These are phyloP conservation scores for Aspergillus coremiiformis DNA, from an alignment of 495 filamentous ascomycete species.

Conservation along the genomic window DNA sequence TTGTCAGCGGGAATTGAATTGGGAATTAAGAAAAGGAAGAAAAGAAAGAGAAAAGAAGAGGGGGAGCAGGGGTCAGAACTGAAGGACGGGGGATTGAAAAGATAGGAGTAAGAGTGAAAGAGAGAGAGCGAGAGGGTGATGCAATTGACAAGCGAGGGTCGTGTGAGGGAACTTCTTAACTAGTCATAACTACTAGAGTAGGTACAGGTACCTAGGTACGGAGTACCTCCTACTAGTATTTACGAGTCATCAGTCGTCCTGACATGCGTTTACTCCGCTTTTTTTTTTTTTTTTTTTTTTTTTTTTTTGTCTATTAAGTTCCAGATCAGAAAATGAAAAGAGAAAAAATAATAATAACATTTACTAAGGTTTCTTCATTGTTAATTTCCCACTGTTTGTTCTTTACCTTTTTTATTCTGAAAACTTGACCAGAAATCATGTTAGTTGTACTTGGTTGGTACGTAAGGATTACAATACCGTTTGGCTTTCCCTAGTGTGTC, in stretches of 20 bases:
- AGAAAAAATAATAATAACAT: not conserved
- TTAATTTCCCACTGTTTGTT: too few relatives aligned
- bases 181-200: too few relatives aligned
- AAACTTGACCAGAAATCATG: too few relatives aligned
- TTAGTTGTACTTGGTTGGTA: too few relatives aligned
- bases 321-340: not conserved
- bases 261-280: not conserved
- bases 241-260: too few relatives aligned
- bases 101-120: conserved; percentile 20
- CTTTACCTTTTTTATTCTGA: not conserved
- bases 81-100: conserved; percentile 21
- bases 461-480: not conserved
- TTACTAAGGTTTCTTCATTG: not conserved
- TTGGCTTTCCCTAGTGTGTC: not conserved
- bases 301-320: not conserved
- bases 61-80: conserved; percentile 19
- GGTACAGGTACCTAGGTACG: too few relatives aligned
- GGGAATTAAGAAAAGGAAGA: not conserved
- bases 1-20: conserved; percentile 13
- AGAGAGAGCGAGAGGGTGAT: conserved; percentile 29
- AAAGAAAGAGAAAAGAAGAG: conserved; percentile 6
- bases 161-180: conserved; percentile 18
- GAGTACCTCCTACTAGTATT: too few relatives aligned
- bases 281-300: not conserved
- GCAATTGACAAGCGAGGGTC: conserved; percentile 25